Evolutionary conservation across 805 yeast species (phyloP), one percentile per base, ranked within the genome.

Genomic region (Hanseniaspora taiwanica): DNA sequence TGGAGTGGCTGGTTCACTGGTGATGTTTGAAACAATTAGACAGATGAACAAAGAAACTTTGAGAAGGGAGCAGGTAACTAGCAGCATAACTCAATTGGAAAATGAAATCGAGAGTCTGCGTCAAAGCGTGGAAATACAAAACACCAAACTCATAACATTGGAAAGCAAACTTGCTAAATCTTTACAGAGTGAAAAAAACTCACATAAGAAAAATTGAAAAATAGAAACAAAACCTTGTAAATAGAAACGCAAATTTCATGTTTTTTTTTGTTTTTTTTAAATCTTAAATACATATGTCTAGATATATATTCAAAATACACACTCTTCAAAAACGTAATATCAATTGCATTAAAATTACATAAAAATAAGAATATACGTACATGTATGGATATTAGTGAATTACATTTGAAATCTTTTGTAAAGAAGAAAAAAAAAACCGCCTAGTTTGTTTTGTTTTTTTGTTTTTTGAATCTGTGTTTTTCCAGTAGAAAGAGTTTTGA

Each of bases 1-100:
- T 49, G 63, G 78, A 21, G 89, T 85, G 19, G 94, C 91, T 1
- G 91, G 93, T 4, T 68, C 78, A 1, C 66, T 81, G 40, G 76
- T 85, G 9, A 52, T 84, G 10, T 82, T 70, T 53, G 94, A 85
- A 54, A 71, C 82, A 21, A 66, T 70, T 50, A 68, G 89, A 48
- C 74, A 81, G 36, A 64, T 83, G 32, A 68, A 70, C 51, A 81
- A 80, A 59, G 83, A 78, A 46, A 57, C 63, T 40, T 63, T 64
- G 31, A 70, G 83, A 44, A 68, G 78, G 43, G 85, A 77, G 42
- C 66, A 71, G 0, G 71, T 82, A 6, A 74, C 73, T n/a, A 86
- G 79, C 50, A 93, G 83, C 54, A 78, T 84, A 31, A 59, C 68
- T 39, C 68, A 75, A 3, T 60, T 83, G 17, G 89, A 83, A 54